These are phyloP conservation scores for Aureobasidium uvarum DNA, from an alignment of 2,329 filamentous ascomycete genomes.

Conservation along the genomic window DNA sequence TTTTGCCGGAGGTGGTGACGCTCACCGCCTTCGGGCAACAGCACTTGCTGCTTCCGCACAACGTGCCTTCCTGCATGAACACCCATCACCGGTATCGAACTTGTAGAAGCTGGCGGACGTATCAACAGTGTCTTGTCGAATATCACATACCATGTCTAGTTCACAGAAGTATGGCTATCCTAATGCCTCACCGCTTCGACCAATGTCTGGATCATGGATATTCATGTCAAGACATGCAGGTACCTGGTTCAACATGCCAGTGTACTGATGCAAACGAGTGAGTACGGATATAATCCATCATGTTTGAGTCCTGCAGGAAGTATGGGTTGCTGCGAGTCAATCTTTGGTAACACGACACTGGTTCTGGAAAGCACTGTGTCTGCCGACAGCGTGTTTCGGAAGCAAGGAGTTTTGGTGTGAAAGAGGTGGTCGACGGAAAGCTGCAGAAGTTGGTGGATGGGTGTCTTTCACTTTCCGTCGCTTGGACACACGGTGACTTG, in stretches of 20 bases:
- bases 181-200: neutral
- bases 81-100: too few relatives aligned
- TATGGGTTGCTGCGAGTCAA: neutral
- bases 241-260: neutral
- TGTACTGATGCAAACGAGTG: neutral
- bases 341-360: neutral
- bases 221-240: neutral
- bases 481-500: neutral
- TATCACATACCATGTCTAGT: neutral
- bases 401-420: neutral
- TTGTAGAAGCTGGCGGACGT: neutral
- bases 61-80: constrained; percentile 1
- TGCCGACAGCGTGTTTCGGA: neutral
- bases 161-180: neutral
- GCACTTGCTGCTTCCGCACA: neutral
- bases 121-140: neutral
- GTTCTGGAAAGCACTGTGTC: neutral
- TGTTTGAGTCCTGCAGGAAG: neutral
- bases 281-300: neutral
- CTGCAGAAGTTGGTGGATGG: neutral
- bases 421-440: constrained; percentile 3
- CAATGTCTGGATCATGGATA: neutral
- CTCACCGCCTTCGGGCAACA: constrained; percentile 10
- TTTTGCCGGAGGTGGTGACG: neutral
- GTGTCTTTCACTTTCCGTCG: neutral